These are phyloP conservation scores for Rhizophora mangle DNA, from an alignment of 345 rosid genomes.

Conservation along the genomic window DNA sequence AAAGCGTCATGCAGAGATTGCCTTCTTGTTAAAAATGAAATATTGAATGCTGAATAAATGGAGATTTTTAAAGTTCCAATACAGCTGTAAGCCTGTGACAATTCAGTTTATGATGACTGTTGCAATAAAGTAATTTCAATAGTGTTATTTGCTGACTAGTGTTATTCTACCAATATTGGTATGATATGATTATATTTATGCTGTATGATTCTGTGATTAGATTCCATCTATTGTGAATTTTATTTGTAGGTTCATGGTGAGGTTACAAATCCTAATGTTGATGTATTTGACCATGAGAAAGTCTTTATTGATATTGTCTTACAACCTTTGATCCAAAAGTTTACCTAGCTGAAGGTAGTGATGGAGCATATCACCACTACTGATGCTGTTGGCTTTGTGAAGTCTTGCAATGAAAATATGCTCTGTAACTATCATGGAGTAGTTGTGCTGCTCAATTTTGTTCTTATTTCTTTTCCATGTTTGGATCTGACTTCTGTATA, in stretches of 20 bases:
- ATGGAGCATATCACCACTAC: conserved; percentile 93
- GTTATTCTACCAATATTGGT: background rate
- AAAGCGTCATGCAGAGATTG: too few relatives aligned
- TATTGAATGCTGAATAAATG: too few relatives aligned
- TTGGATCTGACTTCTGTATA: conserved; percentile 5
- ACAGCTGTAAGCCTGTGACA: too few relatives aligned
- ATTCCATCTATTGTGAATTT: conserved; percentile 8
- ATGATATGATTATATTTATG: background rate
- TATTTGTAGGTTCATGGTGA: conserved; percentile 86
- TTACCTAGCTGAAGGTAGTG: conserved; percentile 71
- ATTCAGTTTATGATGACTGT: background rate
- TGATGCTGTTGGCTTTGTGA: conserved; percentile 81
- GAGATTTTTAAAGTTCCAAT: background rate
- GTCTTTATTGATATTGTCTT: conserved; percentile 76
- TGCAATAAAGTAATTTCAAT: background rate
- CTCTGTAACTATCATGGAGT: background rate
- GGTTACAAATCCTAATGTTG: conserved; percentile 79
- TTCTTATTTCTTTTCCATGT: background rate
- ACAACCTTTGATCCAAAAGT: conserved; percentile 62
- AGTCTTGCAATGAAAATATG: conserved; percentile 76
- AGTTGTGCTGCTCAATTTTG: background rate
- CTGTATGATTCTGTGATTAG: background rate
- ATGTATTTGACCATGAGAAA: conserved; percentile 86
- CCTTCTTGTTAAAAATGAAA: too few relatives aligned
- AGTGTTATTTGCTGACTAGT: background rate